Base-by-base conservation (phyloP, 495 filamentous ascomycete genomes). In the Neurospora intermedia region DNA sequence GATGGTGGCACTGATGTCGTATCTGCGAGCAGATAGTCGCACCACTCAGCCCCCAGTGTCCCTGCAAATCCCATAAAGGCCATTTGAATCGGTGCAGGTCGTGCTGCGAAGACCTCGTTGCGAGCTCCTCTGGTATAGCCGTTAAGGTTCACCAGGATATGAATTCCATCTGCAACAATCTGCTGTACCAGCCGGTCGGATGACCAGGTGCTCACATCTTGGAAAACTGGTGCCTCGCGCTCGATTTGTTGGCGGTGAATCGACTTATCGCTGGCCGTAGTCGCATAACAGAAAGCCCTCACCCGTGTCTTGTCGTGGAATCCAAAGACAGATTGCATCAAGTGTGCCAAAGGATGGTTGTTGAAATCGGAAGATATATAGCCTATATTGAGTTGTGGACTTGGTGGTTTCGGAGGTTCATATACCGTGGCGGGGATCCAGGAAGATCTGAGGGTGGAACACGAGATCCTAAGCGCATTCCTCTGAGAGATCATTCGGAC, bases 21-120 rank as follows among this genome's bases (percentile, higher is more conserved):
- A 77, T 99, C 96, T 5, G 96, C 94, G 40, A 98, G 87, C 40
- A 99, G 89, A 77, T 99, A 99, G 77, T 99, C 96, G 79, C 96
- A 99, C 96, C 96, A 99, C 78, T 98, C 96, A 39, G 96, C 96
- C 13, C 96, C 96, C 10, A 99, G 85, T 3, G 96, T 97, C 8
- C 96, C 96, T 1, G 96, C 96, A 81, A 99, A 98, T 2, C 96
- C 96, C 96, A 99, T 99, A 80, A 99, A 99, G 0, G 96, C 97
- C 96, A 99, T 99, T 76, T 98, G 96, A 69, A 99, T 94, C 0
- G 96, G 96, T 4, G 94, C 94, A 11, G 96, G 94, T 38, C 96
- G 89, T 15, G 96, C 96, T 43, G 96, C 96, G 81, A 99, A 99
- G 20, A 98, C 89, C 79, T 99, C 96, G 75, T 99, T 99, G 46